Base-by-base conservation (phyloP, 495 filamentous ascomycete genomes). In the Penicillium fimorum region DNA sequence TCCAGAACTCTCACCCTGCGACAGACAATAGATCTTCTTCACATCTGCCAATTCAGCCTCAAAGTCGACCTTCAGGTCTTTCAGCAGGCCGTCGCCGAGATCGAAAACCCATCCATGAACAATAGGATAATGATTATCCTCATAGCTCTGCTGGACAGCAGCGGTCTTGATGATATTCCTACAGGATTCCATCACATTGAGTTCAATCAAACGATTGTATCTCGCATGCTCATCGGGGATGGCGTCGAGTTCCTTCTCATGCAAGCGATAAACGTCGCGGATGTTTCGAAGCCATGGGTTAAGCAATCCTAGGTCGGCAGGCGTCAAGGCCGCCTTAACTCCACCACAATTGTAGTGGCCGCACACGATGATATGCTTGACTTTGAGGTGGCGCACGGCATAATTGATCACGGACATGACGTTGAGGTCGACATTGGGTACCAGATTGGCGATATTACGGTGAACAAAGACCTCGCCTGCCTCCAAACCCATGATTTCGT, bases 381-480 rank as follows among this genome's bases (percentile, higher is more conserved):
- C 90, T 47, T 85, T 83, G 10, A 96, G 78, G 64, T 85, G 75
- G 4, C 60, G 69, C 37, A 94, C 89, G 35, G 89, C 87, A 69
- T 88, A 96, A 64, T 90, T 84, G 76, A 96, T 84, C 22, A 93
- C 91, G 57, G 82, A 79, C 40, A 81, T 78, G 46, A 83, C 79
- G 71, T 79, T 87, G 64, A 93, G 79, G 70, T 96, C 91, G 66
- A 81, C 82, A 29, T 86, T 77, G 38, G 83, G 83, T 49, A 96
- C 76, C 65, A 92, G 79, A 73, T 96, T 96, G 68, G 91, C 91
- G 70, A 96, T 92, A 79, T 95, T 95, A 71, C 91, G 89, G 77
- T 94, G 91, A 40, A 89, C 86, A 67, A 96, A 96, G 55, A 94
- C 85, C 61, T 96, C 89, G 61, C 91, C 91, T 3, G 91, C 90